Evolutionary conservation across 768 basidiomycete genomes (phyloP).

Genomic region (Lepiota subincarnata): DNA sequence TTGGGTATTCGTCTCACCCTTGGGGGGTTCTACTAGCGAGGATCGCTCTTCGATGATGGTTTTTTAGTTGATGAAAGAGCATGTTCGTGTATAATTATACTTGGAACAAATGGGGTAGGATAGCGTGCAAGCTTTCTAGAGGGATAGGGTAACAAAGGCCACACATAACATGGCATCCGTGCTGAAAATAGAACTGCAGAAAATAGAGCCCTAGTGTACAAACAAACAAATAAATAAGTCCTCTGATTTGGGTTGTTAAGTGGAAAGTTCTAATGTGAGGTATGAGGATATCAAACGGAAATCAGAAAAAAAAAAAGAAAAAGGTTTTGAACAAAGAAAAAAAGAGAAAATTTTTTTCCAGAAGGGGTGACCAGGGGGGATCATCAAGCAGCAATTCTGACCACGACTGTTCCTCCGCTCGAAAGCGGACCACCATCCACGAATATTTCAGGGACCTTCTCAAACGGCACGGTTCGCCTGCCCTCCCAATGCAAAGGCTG

Average conservation of each 20-base stretch:
- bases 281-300: constrained; percentile 6
- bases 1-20: background rate
- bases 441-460: constrained; percentile 51
- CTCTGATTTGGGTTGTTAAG: background rate
- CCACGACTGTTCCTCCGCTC: constrained; percentile 41
- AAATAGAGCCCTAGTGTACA: constrained; percentile 6
- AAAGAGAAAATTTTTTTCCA: background rate
- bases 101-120: too few species aligned
- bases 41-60: too few species aligned
- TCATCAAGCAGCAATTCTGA: constrained; percentile 35
- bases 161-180: background rate
- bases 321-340: background rate
- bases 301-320: background rate
- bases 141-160: background rate
- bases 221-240: constrained; percentile 1
- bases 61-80: too few species aligned
- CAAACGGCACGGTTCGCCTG: constrained; percentile 45
- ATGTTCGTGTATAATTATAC: too few species aligned
- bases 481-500: constrained; percentile 15
- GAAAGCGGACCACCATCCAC: constrained; percentile 32
- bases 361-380: constrained; percentile 4
- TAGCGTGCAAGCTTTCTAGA: too few species aligned
- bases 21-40: too few species aligned
- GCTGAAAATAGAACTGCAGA: background rate
- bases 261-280: constrained; percentile 4